Percentiles rank a stretch among this genome's conserved stretches.
phyloP scores from a whole-genome alignment of 2,329 filamentous ascomycete genomes.

The Penicillium vulpinum region DNA sequence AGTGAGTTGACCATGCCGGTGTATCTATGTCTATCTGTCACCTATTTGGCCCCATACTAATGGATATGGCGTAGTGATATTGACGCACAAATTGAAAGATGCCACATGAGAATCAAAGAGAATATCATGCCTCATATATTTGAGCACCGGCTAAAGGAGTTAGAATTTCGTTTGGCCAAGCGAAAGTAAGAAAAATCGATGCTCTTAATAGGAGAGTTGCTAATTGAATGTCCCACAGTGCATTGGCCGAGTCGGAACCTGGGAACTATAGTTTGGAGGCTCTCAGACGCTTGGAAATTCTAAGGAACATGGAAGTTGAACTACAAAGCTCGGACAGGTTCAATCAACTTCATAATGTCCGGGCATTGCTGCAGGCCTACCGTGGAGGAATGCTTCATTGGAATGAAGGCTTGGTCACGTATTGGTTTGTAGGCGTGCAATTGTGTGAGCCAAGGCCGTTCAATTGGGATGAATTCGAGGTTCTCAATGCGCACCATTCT shows the following conservation, averaged over 20 bases:
- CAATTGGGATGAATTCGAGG: constrained; percentile 7
- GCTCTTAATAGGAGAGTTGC: not conserved
- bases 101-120: not conserved
- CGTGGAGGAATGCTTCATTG: not conserved
- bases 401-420: constrained; percentile 1
- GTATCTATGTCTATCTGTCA: not conserved
- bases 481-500: not conserved
- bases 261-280: not conserved
- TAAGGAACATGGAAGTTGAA: not conserved
- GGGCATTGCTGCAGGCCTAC: constrained; percentile 3
- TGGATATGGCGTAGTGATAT: not conserved
- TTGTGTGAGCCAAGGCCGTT: constrained; percentile 7
- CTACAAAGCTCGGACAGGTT: not conserved
- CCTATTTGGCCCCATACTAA: not conserved
- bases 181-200: not conserved
- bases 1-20: not conserved
- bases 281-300: not conserved
- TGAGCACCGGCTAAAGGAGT: not conserved
- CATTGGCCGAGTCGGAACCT: not conserved
- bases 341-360: constrained; percentile 2
- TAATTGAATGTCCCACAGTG: not conserved
- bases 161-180: not conserved
- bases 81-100: constrained; percentile 3
- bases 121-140: constrained; percentile 3
- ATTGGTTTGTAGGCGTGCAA: constrained; percentile 8